Evolutionary conservation across 352 stramenopile genomes (phyloP), one percentile per base, ranked within the genome.

Genomic region (Globisporangium canariense): DNA sequence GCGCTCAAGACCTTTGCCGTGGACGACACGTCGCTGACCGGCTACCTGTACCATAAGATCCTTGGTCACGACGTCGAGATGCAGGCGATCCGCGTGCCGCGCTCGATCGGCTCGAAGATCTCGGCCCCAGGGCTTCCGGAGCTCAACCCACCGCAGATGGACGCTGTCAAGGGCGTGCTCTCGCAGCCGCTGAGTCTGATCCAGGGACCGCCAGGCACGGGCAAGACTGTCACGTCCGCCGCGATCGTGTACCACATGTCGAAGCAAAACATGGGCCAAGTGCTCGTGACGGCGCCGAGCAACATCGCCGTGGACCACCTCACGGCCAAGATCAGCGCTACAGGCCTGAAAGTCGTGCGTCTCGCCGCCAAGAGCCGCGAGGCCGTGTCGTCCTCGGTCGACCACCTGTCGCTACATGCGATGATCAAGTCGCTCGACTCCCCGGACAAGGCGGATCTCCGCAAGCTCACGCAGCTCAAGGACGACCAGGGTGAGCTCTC

Each of bases 181-280:
- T 87, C 98, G 59, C 88, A 98, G 62, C 97, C 97, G 2, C 76
- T 99, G 34, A 98, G 88, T 77, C 86, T 99, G 32, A 99, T 99
- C 68, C 98, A 99, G 75, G 97, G 97, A 4, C 97, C 97, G 28
- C 96, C 96, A 2, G 97, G 97, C 30, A 99, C 95, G 3, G 97
- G 98, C 25, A 99, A 99, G 68, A 93, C 85, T 2, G 97, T 99
- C 22, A 99, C 97, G 4, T 99, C 89, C 49, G 98, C 98, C 2
- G 98, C 97, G 5, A 91, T 99, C 32, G 97, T 99, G n/a, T 99
- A 98, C 72, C 97, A 99, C 80, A 90, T 99, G 74, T 97, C 97
- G 28, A 97, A 98, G 69, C 94, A 99, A 69, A 98, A 98, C 70
- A 98, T 98, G 93, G 96, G 97, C 18, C 97, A 99, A 75, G 97